phyloP scores from a whole-genome alignment of 495 filamentous ascomycete genomes.

The Aspergillus ostianus region DNA sequence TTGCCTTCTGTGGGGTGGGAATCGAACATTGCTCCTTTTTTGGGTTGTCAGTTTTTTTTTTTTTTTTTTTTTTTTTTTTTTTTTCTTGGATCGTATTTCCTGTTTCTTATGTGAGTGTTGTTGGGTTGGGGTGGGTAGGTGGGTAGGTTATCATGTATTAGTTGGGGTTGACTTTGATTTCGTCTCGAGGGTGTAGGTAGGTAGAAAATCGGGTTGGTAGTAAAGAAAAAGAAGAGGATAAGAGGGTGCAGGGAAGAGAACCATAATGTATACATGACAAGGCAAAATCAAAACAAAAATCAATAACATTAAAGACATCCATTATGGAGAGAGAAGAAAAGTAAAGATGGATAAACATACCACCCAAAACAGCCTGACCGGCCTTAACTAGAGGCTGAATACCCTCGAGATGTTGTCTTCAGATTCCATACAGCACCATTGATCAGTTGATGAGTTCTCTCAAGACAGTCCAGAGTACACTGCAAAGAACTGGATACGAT shows the following conservation, averaged over 20 bases:
- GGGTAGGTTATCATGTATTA: too few species aligned
- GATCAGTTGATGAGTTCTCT: not conserved
- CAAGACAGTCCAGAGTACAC: not conserved
- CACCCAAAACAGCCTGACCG: slow-evolving; percentile 35
- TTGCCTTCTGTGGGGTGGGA: slow-evolving; percentile 63
- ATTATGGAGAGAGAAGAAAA: not conserved
- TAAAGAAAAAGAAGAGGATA: not conserved
- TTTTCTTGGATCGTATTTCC: too few species aligned
- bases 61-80: too few species aligned
- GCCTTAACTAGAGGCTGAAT: slow-evolving; percentile 35
- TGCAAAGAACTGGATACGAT: slow-evolving; percentile 26
- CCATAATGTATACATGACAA: not conserved
- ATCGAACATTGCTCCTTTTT: slow-evolving; percentile 72
- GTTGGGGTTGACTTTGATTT: too few species aligned
- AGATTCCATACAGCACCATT: not conserved
- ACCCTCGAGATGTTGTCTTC: slow-evolving; percentile 34
- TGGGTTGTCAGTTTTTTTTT: too few species aligned
- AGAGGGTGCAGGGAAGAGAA: too few species aligned
- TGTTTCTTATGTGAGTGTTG: too few species aligned
- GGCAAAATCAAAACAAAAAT: slow-evolving; percentile 4
- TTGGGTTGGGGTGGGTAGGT: too few species aligned
- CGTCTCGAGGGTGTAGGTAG: too few species aligned
- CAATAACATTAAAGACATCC: too few species aligned
- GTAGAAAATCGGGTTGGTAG: too few species aligned
- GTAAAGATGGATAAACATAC: slow-evolving; percentile 26